Evolutionary conservation across 2,329 filamentous ascomycete species (phyloP), one percentile per base, ranked within the genome.

Genomic region (Fusarium fracticaudum): DNA sequence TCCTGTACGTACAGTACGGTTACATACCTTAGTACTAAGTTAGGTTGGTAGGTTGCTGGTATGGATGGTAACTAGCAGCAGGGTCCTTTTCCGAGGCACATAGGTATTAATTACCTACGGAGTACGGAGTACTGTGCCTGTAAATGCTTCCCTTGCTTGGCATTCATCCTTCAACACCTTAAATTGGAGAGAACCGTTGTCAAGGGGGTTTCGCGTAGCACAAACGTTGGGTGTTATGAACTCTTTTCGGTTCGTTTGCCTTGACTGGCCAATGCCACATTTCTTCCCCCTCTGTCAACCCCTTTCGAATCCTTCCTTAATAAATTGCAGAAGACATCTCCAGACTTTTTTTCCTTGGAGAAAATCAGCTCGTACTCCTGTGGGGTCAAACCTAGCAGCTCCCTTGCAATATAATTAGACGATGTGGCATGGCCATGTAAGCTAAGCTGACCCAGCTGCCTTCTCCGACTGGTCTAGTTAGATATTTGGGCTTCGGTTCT

Each of bases 81-180:
- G 67, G 71, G 63, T 67, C 71, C 35, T 29, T 74, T 67, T 66
- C 40, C 62, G 33, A 35, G 33, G 33, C 33, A 35, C 33, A 35
- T 35, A 35, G 33, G 33, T 58, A 40, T 51, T 45, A 70, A 62
- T 26, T 59, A 33, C 17, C 17, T 45, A 37, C 18, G 10, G 33
- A 35, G 33, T 45, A 37, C 24, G 10, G 33, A 35, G 33, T 41
- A 55, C 31, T 53, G 50, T 15, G 18, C 50, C n/a, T 53, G 50
- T 31, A 47, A 67, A 67, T 62, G 43, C 66, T 71, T 60, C 71
- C 71, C 71, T 72, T 71, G 71, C 71, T 72, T 73, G 71, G 71
- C 71, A 51, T 64, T 64, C 55, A 70, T 71, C 44, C 50, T 47
- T 41, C 40, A 40, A 22, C 40, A 24, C 29, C 26, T 48, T 44